Evolutionary conservation across 768 basidiomycete species (phyloP).

Genomic region (Lentinula edodes): DNA sequence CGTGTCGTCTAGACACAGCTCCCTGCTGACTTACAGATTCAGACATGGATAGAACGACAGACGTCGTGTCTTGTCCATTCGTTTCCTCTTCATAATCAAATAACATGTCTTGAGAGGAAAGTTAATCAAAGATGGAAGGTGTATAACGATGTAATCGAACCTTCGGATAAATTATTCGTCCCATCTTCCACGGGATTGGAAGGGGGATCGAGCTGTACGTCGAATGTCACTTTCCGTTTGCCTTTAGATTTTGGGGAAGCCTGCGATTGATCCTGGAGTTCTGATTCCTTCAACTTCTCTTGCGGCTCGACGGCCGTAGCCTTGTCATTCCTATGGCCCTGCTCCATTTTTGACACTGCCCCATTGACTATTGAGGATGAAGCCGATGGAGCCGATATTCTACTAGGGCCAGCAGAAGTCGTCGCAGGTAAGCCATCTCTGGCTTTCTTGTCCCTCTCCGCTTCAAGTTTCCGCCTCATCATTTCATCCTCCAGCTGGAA

Average conservation of each 20-base stretch:
- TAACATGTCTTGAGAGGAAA: conserved; percentile 29
- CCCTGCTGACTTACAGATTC: conserved; percentile 2
- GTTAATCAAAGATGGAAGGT: neutral
- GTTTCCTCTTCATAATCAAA: conserved; percentile 46
- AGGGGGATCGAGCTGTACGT: conserved; percentile 26
- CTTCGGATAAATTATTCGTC: conserved; percentile 19
- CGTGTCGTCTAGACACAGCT: neutral
- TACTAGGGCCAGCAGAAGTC: neutral
- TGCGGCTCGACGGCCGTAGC: neutral
- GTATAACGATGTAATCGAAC: conserved; percentile 18
- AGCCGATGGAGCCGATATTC: neutral
- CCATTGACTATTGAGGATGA: neutral
- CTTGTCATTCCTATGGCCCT: neutral
- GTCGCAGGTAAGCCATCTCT: neutral
- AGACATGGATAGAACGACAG: conserved; percentile 7
- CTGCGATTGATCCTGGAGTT: neutral
- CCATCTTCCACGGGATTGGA: conserved; percentile 15
- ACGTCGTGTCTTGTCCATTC: conserved; percentile 15
- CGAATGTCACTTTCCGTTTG: conserved; percentile 43
- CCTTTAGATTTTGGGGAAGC: conserved; percentile 21
- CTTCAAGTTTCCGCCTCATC: neutral
- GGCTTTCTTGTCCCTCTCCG: neutral
- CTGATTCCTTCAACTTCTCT: neutral
- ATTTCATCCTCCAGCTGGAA: conserved; percentile 10
- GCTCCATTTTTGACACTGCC: neutral